Base-by-base conservation (phyloP, 495 filamentous ascomycete species). In the Xylaria telfairii region DNA sequence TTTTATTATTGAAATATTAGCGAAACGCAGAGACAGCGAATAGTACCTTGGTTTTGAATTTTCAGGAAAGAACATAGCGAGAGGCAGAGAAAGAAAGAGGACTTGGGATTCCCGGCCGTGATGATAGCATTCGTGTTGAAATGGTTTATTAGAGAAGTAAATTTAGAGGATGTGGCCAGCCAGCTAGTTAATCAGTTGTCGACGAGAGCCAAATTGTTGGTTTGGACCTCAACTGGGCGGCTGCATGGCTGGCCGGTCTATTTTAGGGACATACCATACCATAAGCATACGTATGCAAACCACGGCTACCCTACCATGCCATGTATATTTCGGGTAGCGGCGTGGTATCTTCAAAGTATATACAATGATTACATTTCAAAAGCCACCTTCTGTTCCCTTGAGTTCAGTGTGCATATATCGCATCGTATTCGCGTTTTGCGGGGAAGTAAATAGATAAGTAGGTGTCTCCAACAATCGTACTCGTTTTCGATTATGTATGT, bases 311-410 rank as follows among this genome's bases (percentile, higher is more conserved):
- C 62, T 37, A 39, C 10, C 44, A 28, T 37, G 30, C 62, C 62
- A 51, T 65, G 62, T 51, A 65, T 65, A 65, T 65, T 65, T 42
- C n/a, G 32, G 64, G 61, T 64, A 54, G 64, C 47, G 53, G 21
- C n/a, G 39, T 39, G 66, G 26, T 47, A 39, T 19, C 56, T 51
- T 54, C 26, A 6, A 57, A 68, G 65, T 68, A 68, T 28, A 46
- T 68, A 68, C 24, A 41, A 24, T 51, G 6, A 65, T n/a, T 39
- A 34, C 34, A 37, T 37, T 4, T 37, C n/a, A 37, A 37, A 37
- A 59, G 26, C 6, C 37, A 37, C 37, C 21, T 19, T 59, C 5
- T 2, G 28, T 66, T 53, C 64, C n/a, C n/a, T n/a, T n/a, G n/a
- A n/a, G n/a, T 39, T 17, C 6, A 49, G 4, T 37, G 34, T 24